A percentile compares a stretch with the other conserved stretches of the same genome.
phyloP scores from a whole-genome alignment of 1,284 basidiomycete species.

The Boletus semigastroideus region DNA sequence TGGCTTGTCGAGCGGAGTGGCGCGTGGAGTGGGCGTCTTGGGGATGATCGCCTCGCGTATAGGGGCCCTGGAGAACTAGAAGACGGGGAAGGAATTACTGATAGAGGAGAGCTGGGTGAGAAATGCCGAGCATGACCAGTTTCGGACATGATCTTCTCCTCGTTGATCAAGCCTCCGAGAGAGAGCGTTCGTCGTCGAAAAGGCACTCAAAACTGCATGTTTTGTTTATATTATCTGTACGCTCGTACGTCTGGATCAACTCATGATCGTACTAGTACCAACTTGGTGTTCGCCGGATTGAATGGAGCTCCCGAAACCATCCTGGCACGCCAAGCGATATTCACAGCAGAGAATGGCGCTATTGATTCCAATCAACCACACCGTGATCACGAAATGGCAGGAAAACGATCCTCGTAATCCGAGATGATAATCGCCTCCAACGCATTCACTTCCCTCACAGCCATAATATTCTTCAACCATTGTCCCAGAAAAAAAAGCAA shows the following conservation, averaged over 20 bases:
- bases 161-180: no score
- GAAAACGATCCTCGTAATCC: conserved; percentile 38
- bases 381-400: conserved; percentile 19
- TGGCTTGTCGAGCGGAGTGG: neutral
- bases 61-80: neutral
- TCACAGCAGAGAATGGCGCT: neutral
- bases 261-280: no score
- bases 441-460: conserved; percentile 45
- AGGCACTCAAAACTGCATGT: neutral
- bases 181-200: neutral
- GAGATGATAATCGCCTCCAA: conserved; percentile 50
- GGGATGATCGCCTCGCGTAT: neutral
- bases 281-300: no score
- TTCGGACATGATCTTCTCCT: neutral
- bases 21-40: neutral
- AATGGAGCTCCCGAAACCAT: neutral
- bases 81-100: neutral
- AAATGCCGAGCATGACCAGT: neutral
- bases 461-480: conserved; percentile 37
- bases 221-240: no score
- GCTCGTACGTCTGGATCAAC: no score
- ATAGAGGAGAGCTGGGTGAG: neutral
- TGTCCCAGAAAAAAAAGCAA: neutral
- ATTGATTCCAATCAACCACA: conserved; percentile 1
- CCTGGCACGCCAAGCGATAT: neutral